phyloP scores from a whole-genome alignment of 2,329 filamentous ascomycete genomes.

The Botrytis galanthina region DNA sequence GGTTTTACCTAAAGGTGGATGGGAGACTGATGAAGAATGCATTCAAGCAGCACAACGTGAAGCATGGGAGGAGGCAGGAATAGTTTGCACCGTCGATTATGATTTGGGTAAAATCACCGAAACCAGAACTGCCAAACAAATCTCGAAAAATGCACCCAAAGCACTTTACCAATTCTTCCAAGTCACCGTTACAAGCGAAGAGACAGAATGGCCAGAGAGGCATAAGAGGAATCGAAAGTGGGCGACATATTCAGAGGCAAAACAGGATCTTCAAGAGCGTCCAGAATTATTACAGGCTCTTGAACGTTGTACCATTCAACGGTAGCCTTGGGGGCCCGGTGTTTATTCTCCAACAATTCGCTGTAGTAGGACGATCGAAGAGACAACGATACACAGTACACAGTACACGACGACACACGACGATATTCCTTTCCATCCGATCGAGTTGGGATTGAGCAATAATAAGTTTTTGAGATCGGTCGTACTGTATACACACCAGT shows the following conservation, averaged over 20 bases:
- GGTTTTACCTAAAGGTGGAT: slow-evolving; percentile 97
- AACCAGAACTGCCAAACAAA: slow-evolving; percentile 73
- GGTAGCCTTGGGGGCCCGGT: slow-evolving; percentile 42
- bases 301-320: slow-evolving; percentile 56
- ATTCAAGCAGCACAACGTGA: slow-evolving; percentile 83
- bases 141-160: slow-evolving; percentile 59
- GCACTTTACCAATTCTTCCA: slow-evolving; percentile 80
- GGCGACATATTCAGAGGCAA: slow-evolving; percentile 84
- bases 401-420: slow-evolving; percentile 11
- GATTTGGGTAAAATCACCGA: slow-evolving; percentile 87
- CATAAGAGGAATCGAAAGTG: slow-evolving; percentile 88
- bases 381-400: not conserved
- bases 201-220: slow-evolving; percentile 87
- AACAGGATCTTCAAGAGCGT: slow-evolving; percentile 69
- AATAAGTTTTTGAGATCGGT: slow-evolving; percentile 2
- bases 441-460: not conserved
- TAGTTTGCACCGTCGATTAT: slow-evolving; percentile 77
- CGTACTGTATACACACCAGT: not conserved
- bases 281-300: slow-evolving; percentile 89
- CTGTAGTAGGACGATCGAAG: slow-evolving; percentile 24
- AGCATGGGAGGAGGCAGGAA: slow-evolving; percentile 97
- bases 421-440: not conserved
- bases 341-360: slow-evolving; percentile 29
- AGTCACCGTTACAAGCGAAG: slow-evolving; percentile 81
- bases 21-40: slow-evolving; percentile 91